Evolutionary conservation across 768 basidiomycete species (phyloP).

Genomic region (Suillus spraguei): DNA sequence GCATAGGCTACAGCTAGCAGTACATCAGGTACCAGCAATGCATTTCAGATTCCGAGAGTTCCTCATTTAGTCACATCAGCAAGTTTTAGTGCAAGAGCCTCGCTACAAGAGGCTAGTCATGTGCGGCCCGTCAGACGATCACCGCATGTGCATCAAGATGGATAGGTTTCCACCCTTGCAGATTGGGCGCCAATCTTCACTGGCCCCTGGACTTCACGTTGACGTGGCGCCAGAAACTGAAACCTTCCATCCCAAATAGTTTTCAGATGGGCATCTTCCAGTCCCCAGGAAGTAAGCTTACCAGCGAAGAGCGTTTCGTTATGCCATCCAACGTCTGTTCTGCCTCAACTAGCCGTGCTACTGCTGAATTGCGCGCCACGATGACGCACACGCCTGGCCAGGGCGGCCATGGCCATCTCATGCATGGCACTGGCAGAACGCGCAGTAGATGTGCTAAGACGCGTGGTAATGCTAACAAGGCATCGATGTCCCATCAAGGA

Average conservation of each 20-base stretch:
- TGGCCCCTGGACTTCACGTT: constrained; percentile 40
- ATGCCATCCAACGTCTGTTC: constrained; percentile 46
- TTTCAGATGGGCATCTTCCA: constrained; percentile 72
- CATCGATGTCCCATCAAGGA: constrained; percentile 37
- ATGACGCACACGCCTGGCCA: constrained; percentile 40
- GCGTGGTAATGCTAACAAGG: constrained; percentile 57
- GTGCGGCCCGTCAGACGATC: not conserved
- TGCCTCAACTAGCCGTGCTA: constrained; percentile 50
- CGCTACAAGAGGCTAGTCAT: not conserved
- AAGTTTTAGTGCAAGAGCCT: not conserved
- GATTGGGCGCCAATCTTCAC: constrained; percentile 29
- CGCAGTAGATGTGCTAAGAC: constrained; percentile 85
- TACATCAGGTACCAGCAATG: constrained; percentile 15
- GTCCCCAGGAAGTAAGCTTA: constrained; percentile 55
- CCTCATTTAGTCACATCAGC: not conserved
- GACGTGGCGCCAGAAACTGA: not conserved
- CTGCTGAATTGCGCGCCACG: constrained; percentile 65
- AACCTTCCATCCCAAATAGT: not conserved
- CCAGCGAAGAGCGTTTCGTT: constrained; percentile 70
- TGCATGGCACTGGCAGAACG: constrained; percentile 54
- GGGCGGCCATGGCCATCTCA: constrained; percentile 54
- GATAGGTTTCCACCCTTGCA: constrained; percentile 36
- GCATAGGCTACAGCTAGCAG: constrained; percentile 8
- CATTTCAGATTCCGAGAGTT: constrained; percentile 32
- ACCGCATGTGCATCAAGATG: constrained; percentile 1